Evolutionary conservation across 2,329 filamentous ascomycete species (phyloP), one percentile per base, ranked within the genome.

Genomic region (Hymenoscyphus albidus): DNA sequence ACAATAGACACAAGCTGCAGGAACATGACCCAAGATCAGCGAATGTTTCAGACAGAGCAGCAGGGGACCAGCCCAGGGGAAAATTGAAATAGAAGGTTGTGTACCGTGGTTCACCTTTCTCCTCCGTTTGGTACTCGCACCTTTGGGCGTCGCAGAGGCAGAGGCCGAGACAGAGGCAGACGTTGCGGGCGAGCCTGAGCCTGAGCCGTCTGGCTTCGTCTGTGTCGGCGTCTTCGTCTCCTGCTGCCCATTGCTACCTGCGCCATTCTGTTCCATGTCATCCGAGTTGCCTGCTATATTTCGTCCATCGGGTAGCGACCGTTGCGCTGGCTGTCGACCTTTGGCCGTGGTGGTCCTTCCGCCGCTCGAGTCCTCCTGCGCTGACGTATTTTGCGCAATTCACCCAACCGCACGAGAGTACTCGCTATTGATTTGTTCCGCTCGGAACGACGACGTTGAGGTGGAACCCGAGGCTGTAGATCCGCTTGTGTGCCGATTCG

Each of bases 71-170:
- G 35, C 35, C 35, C 35, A 35, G 35, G 35, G 35, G 35, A 35
- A 35, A 7, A 35, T 35, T 35, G 69, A 66, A 67, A 67, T 22
- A 59, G 58, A 39, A 48, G 61, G 63, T 78, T 88, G 48, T 54
- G 80, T 86, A 93, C 91, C 91, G 80, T 94, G 91, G 81, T 93
- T 93, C 72, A 94, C 91, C 81, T 94, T 94, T 82, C 91, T 89
- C 80, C 91, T 85, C 83, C 93, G 93, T 81, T 92, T 93, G 59
- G 89, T 88, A 76, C 35, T 35, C 35, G 55, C 55, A 38, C 31
- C 32, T 16, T 32, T 57, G n/a, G 55, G 27, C 31, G 55, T 57
- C 16, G 55, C 55, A n/a, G 55, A 16, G 67, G 68, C 73, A 61
- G 71, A 59, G 61, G 71, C 27, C 61, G 71, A 59, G 61, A 70